Conservation (phyloP, 108 stramenopile genomes). For the Skeletonema marinoi region DNA sequence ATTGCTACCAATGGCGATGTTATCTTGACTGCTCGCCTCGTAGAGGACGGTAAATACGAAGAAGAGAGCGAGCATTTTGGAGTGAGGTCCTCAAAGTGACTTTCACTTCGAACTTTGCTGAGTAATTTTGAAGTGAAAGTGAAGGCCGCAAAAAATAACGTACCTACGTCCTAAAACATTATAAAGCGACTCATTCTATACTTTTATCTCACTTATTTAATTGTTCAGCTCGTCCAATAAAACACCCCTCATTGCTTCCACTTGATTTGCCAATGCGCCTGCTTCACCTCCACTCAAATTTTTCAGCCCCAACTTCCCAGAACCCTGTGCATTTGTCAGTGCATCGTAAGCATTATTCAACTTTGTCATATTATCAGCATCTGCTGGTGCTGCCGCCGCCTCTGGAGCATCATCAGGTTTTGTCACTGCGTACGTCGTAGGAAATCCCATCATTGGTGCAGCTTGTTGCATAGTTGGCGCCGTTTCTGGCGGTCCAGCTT, state of each 20-base stretch:
- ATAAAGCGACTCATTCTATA: too few species aligned
- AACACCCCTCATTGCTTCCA: conserved; percentile 65
- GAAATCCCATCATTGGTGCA: conserved; percentile 46
- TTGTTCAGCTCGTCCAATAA: conserved; percentile 77
- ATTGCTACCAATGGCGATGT: neutral
- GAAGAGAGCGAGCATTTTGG: too few species aligned
- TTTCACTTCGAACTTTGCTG: too few species aligned
- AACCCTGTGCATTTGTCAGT: conserved; percentile 61
- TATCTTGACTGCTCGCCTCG: too few species aligned
- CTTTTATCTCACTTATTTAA: neutral
- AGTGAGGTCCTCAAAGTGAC: too few species aligned
- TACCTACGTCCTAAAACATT: too few species aligned
- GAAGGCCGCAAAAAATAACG: too few species aligned
- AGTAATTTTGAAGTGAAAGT: too few species aligned
- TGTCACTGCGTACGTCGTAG: conserved; percentile 38
- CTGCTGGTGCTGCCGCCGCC: conserved; percentile 2
- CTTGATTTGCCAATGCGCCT: conserved; percentile 50
- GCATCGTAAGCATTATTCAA: conserved; percentile 62
- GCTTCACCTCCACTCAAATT: conserved; percentile 59
- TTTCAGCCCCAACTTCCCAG: conserved; percentile 66
- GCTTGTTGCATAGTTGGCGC: conserved; percentile 9
- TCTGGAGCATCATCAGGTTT: conserved; percentile 21
- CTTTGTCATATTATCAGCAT: conserved; percentile 40
- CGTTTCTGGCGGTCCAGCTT: conserved; percentile 10
- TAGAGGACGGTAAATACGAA: too few species aligned